phyloP scores from a whole-genome alignment of 179 eudicot species.

The Silene coronaria region DNA sequence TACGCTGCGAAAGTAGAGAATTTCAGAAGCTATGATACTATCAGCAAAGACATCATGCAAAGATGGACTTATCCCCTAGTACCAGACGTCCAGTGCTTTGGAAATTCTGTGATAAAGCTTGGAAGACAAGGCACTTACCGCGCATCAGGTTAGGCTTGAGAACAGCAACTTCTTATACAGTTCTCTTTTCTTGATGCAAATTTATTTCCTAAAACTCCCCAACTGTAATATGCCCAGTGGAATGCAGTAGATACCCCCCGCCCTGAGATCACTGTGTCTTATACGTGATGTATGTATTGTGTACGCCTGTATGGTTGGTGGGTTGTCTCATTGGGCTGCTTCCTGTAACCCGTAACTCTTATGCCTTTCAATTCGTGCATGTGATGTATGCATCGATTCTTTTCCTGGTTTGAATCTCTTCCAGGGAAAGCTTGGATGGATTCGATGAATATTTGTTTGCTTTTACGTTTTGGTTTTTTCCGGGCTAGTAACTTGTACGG shows the following conservation, averaged over 20 bases:
- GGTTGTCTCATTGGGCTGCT: too few species aligned
- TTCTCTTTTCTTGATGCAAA: too few species aligned
- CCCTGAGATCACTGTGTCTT: too few species aligned
- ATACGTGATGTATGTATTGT: too few species aligned
- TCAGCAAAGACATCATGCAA: slow-evolving; percentile 93
- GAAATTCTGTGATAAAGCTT: slow-evolving; percentile 50
- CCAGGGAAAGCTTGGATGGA: background rate
- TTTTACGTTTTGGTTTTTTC: background rate
- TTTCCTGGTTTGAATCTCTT: background rate
- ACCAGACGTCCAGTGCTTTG: slow-evolving; percentile 73
- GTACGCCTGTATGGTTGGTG: too few species aligned
- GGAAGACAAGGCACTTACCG: slow-evolving; percentile 81
- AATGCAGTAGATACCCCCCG: too few species aligned
- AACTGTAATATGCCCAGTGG: too few species aligned
- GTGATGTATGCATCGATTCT: too few species aligned
- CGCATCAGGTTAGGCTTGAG: slow-evolving; percentile 56
- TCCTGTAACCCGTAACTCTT: too few species aligned
- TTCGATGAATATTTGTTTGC: background rate
- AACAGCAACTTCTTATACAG: background rate
- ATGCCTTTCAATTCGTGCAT: too few species aligned
- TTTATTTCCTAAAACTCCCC: too few species aligned
- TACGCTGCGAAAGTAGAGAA: slow-evolving; percentile 91
- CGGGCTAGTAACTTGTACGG: background rate
- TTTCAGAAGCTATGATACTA: slow-evolving; percentile 81
- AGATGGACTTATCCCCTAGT: slow-evolving; percentile 96